Percentiles rank a stretch among this genome's conserved stretches.
Evolutionary conservation across 345 rosid species (phyloP).

Genomic region (Draba incana): DNA sequence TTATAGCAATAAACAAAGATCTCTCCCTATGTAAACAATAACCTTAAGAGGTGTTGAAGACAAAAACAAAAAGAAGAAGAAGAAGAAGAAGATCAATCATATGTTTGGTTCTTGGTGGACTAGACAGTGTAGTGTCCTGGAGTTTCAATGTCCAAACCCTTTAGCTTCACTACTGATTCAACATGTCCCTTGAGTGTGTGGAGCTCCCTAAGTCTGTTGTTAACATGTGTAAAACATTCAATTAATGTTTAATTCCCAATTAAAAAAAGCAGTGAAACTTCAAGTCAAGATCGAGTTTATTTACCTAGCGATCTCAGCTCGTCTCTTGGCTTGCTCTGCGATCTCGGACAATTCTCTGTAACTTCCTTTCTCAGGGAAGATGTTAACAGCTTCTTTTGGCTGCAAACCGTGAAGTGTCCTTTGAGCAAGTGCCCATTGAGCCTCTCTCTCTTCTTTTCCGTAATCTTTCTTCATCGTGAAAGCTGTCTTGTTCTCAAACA

Average conservation of each 20-base stretch:
- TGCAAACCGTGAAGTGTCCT: conserved; percentile 86
- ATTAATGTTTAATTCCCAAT: background rate
- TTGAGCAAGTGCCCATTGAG: conserved; percentile 90
- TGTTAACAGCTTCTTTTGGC: conserved; percentile 56
- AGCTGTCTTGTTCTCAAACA: conserved; percentile 86
- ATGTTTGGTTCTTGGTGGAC: background rate
- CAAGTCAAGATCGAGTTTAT: background rate
- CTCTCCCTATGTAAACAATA: conserved; percentile 33
- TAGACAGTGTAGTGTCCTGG: conserved; percentile 81
- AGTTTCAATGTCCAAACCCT: conserved; percentile 80
- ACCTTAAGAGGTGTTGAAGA: conserved; percentile 22
- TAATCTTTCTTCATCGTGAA: conserved; percentile 87
- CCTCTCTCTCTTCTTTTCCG: conserved; percentile 87
- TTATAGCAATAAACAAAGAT: conserved; percentile 39
- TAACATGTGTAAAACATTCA: background rate
- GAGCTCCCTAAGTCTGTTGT: conserved; percentile 72
- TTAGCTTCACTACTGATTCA: conserved; percentile 86
- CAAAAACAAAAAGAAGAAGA: background rate
- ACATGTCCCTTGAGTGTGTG: conserved; percentile 85
- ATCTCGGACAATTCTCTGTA: conserved; percentile 87
- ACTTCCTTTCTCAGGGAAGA: conserved; percentile 64
- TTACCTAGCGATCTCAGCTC: conserved; percentile 97
- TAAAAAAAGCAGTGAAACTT: background rate
- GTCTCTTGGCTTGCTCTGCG: conserved; percentile 94
- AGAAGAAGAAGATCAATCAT: conserved; percentile 28